phyloP scores from a whole-genome alignment of 208 protist species.

The Acanthamoeba sp. region DNA sequence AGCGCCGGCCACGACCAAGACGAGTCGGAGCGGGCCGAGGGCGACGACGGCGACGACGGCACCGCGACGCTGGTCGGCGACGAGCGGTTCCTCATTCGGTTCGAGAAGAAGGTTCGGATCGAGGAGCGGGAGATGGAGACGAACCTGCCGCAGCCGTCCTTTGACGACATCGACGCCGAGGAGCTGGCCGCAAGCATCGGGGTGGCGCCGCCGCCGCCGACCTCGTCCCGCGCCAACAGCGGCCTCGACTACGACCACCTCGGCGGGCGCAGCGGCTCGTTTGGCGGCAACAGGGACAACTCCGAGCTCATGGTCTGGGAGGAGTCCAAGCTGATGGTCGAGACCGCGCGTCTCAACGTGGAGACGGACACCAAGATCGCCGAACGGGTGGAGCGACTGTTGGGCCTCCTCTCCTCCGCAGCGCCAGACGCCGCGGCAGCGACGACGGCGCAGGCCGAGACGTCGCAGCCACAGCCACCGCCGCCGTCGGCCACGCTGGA shows the following conservation, averaged over 20 bases:
- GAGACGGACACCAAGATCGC: conserved; percentile 20
- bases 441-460: too few relatives aligned
- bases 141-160: not conserved
- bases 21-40: not conserved
- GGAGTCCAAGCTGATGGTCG: not conserved
- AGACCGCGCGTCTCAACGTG: conserved; percentile 8
- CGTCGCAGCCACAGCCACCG: not conserved
- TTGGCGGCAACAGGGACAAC: not conserved
- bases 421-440: too few relatives aligned
- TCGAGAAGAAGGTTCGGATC: conserved; percentile 50
- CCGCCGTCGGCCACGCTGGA: not conserved
- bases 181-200: not conserved
- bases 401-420: not conserved
- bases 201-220: not conserved
- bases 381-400: not conserved
- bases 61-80: not conserved
- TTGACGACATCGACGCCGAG: conserved; percentile 57
- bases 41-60: not conserved
- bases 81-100: conserved; percentile 21
- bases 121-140: not conserved
- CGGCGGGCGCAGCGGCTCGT: not conserved
- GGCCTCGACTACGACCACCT: not conserved
- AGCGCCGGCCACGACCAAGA: not conserved
- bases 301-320: conserved; percentile 51
- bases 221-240: not conserved